These are phyloP conservation scores for Jaapia argillacea DNA, from an alignment of 768 basidiomycete species.

Conservation along the genomic window DNA sequence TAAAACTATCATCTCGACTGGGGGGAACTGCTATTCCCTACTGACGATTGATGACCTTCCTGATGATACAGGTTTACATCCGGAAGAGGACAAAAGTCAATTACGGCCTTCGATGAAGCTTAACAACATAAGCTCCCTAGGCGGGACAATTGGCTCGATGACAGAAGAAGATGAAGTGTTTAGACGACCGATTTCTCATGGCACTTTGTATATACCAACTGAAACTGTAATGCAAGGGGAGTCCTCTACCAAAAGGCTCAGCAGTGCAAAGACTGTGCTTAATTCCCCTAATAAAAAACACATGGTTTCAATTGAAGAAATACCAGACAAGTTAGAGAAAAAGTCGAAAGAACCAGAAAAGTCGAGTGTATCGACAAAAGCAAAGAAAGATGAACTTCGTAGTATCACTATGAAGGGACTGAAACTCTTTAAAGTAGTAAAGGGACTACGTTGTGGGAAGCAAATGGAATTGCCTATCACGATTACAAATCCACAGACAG, in stretches of 20 bases:
- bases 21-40: too few species aligned
- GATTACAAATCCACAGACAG: conserved; percentile 2
- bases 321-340: too few species aligned
- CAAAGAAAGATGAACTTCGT: neutral
- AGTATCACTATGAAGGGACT: neutral
- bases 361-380: neutral
- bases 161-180: too few species aligned
- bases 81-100: neutral
- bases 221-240: neutral
- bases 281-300: neutral
- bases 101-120: neutral
- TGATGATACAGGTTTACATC: neutral
- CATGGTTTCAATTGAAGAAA: neutral
- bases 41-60: neutral
- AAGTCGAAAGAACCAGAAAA: neutral
- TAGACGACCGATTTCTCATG: too few species aligned
- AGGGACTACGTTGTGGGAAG: conserved; percentile 3
- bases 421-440: conserved; percentile 4
- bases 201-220: neutral
- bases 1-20: too few species aligned
- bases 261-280: neutral
- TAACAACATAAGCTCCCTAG: too few species aligned
- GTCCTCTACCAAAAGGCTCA: neutral
- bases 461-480: conserved; percentile 8
- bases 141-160: too few species aligned